phyloP scores from a whole-genome alignment of 257 asterid genomes.

The Cinchona pubescens region DNA sequence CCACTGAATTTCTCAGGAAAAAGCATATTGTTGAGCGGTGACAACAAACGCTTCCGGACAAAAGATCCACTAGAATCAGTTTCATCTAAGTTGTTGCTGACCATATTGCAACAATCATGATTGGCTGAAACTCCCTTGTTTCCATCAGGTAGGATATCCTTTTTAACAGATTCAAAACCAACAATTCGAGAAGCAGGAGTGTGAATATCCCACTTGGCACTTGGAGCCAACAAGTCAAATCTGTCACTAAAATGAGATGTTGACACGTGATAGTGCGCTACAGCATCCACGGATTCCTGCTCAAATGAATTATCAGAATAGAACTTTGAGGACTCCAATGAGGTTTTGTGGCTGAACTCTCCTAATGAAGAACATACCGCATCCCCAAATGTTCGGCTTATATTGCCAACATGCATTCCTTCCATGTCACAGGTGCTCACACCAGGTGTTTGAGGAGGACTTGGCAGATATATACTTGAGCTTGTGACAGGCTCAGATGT shows the following conservation, averaged over 20 bases:
- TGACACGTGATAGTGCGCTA: conserved; percentile 23
- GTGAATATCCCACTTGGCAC: conserved; percentile 27
- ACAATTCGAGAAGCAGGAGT: conserved; percentile 56
- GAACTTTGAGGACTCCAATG: conserved; percentile 30
- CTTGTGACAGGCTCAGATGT: conserved; percentile 36
- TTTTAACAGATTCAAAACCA: conserved; percentile 49
- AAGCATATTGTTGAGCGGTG: conserved; percentile 59
- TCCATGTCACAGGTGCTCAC: conserved; percentile 27
- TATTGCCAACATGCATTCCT: conserved; percentile 32
- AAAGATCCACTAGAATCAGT: conserved; percentile 38
- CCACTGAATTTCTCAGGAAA: conserved; percentile 39
- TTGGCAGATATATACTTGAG: conserved; percentile 27
- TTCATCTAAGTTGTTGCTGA: conserved; percentile 24
- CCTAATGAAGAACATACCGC: conserved; percentile 37
- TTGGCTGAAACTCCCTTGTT: conserved; percentile 24
- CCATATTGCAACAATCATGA: conserved; percentile 23
- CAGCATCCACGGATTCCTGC: conserved; percentile 25
- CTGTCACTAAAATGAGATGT: conserved; percentile 22
- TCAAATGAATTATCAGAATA: conserved; percentile 25
- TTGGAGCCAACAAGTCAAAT: conserved; percentile 29
- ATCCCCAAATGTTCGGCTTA: conserved; percentile 27
- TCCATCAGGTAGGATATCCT: conserved; percentile 23
- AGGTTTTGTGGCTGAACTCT: conserved; percentile 38
- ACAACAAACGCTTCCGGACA: conserved; percentile 64
- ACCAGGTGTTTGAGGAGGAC: conserved; percentile 29